phyloP scores from a whole-genome alignment of 78 protist genomes.

The Goniomonas avonlea region DNA sequence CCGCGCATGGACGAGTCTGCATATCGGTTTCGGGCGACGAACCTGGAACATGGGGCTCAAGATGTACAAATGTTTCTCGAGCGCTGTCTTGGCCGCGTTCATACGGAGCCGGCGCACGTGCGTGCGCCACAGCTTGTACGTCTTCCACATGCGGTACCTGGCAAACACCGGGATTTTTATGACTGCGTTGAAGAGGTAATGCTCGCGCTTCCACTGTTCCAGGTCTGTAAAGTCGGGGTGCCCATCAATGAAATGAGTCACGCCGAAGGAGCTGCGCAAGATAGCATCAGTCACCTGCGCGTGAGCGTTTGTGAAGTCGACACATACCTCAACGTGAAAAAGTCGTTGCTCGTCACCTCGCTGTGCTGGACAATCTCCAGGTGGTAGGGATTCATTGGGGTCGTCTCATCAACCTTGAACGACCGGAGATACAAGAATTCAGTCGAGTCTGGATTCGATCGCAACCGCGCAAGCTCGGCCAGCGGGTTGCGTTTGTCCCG shows the following conservation, averaged over 20 bases:
- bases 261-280: constrained; percentile 42
- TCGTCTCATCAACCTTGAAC: neutral
- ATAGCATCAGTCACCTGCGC: no score
- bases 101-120: no score
- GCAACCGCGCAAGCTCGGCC: neutral
- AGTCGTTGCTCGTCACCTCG: neutral
- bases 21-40: no score
- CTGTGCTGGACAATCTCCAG: constrained; percentile 23
- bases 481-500: no score
- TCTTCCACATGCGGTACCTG: constrained; percentile 3
- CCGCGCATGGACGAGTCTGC: no score
- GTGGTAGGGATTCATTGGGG: constrained; percentile 33
- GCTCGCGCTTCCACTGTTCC: constrained; percentile 48
- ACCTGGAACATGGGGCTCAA: constrained; percentile 2
- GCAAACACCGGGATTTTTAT: constrained; percentile 42
- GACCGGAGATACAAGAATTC: neutral
- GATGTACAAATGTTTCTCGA: neutral
- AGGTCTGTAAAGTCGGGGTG: constrained; percentile 46
- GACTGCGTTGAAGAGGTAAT: constrained; percentile 4
- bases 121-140: no score
- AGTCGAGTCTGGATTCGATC: constrained; percentile 6
- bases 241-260: constrained; percentile 50
- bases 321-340: no score
- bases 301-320: no score
- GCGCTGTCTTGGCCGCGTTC: no score